phyloP scores from a whole-genome alignment of 805 yeast species.

The Grigorovia yakushimaensis region DNA sequence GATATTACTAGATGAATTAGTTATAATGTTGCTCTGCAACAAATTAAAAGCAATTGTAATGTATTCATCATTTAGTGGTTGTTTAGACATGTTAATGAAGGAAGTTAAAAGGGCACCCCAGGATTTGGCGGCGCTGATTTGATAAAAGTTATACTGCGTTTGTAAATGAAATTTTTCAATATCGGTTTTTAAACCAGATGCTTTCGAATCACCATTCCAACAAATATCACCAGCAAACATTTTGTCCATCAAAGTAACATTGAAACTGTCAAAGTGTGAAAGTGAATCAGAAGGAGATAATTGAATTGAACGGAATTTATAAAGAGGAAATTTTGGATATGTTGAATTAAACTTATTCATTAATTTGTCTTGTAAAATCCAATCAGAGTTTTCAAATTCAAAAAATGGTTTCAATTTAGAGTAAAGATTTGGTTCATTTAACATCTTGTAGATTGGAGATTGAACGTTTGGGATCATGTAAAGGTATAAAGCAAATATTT shows the following conservation, averaged over 20 bases:
- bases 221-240: conserved; percentile 36
- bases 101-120: conserved; percentile 73
- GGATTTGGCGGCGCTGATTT: conserved; percentile 58
- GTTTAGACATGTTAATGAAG: conserved; percentile 37
- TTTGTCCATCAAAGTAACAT: conserved; percentile 52
- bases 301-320: conserved; percentile 43
- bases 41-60: conserved; percentile 37
- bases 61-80: conserved; percentile 28
- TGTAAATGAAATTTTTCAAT: conserved; percentile 52
- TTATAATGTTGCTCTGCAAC: conserved; percentile 37
- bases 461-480: conserved; percentile 42
- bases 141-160: conserved; percentile 55
- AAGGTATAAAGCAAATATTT: conserved; percentile 62
- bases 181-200: conserved; percentile 35
- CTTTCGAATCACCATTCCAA: conserved; percentile 32
- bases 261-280: conserved; percentile 47
- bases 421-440: conserved; percentile 32
- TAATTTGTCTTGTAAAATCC: conserved; percentile 37
- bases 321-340: conserved; percentile 39
- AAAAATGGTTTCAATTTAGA: conserved; percentile 30
- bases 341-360: conserved; percentile 36
- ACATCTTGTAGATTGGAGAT: conserved; percentile 35
- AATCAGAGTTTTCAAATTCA: conserved; percentile 38
- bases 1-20: conserved; percentile 40
- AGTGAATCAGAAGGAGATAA: conserved; percentile 37